These are phyloP conservation scores for Trypanosomatidae sp. DNA, from an alignment of 208 protist genomes.

Conservation along the genomic window DNA sequence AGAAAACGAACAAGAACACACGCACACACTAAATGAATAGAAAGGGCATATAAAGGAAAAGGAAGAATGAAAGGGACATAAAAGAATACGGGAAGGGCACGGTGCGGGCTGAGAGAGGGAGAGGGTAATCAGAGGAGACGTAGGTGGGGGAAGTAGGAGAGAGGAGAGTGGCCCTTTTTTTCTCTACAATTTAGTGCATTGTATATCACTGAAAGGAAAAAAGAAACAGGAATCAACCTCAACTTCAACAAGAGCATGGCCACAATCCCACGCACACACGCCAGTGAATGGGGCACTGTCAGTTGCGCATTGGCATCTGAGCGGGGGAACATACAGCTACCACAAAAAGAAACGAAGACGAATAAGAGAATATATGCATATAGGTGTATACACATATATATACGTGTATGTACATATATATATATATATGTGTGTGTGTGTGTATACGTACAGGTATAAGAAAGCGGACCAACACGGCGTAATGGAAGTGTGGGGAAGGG, in stretches of 20 bases:
- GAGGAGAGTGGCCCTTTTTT: neutral
- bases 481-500: neutral
- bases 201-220: neutral
- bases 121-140: neutral
- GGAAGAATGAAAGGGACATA: neutral
- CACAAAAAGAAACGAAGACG: neutral
- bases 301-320: neutral
- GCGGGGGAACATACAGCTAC: neutral
- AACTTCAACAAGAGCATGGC: neutral
- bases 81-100: neutral
- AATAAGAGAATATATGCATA: neutral
- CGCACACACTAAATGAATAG: slow-evolving; percentile 5
- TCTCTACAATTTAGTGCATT: neutral
- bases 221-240: neutral
- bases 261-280: neutral
- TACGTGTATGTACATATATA: neutral
- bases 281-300: neutral
- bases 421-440: neutral
- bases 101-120: neutral
- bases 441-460: neutral
- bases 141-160: neutral
- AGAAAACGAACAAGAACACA: slow-evolving; percentile 7
- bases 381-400: neutral
- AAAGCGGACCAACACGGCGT: neutral
- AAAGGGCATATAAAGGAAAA: neutral